Percentiles rank a stretch among this genome's conserved stretches.
Conservation (phyloP, 768 basidiomycete genomes). For the Boletales sp. region DNA sequence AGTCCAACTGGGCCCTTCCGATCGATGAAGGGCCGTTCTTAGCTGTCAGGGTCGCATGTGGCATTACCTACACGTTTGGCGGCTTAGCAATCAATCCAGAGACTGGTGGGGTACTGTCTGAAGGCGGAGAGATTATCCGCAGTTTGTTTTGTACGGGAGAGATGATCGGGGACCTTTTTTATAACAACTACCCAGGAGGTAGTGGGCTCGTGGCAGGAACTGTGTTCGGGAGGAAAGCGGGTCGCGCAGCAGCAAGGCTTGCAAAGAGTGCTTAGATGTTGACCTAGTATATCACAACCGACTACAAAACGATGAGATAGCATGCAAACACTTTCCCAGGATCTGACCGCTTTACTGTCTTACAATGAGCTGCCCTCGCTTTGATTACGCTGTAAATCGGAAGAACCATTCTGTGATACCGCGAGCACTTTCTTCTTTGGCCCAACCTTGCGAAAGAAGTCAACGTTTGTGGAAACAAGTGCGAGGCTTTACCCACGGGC, state of each 20-base stretch:
- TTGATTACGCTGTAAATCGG: constrained; percentile 30
- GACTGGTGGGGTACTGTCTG: constrained; percentile 48
- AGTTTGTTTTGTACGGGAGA: constrained; percentile 68
- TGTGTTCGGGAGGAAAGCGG: constrained; percentile 61
- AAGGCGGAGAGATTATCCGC: constrained; percentile 38
- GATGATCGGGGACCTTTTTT: constrained; percentile 64
- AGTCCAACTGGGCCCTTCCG: constrained; percentile 67
- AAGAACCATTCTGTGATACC: constrained; percentile 49
- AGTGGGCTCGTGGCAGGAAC: constrained; percentile 64
- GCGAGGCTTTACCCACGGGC: constrained; percentile 13
- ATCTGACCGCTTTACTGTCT: no score
- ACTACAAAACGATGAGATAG: no score
- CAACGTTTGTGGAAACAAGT: not conserved
- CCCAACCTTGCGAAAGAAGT: constrained; percentile 41
- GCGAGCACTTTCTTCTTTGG: constrained; percentile 54
- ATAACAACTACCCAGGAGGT: constrained; percentile 66
- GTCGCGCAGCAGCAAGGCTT: constrained; percentile 39
- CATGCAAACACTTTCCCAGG: no score
- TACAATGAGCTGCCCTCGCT: not conserved
- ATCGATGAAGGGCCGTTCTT: constrained; percentile 53
- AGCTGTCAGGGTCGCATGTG: constrained; percentile 66
- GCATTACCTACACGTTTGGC: constrained; percentile 72
- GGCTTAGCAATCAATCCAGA: constrained; percentile 57
- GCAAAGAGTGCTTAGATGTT: not conserved
- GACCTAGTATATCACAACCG: no score